These are phyloP conservation scores for Naganishia vaughanmartiniae DNA, from an alignment of 768 basidiomycete species.

Conservation along the genomic window DNA sequence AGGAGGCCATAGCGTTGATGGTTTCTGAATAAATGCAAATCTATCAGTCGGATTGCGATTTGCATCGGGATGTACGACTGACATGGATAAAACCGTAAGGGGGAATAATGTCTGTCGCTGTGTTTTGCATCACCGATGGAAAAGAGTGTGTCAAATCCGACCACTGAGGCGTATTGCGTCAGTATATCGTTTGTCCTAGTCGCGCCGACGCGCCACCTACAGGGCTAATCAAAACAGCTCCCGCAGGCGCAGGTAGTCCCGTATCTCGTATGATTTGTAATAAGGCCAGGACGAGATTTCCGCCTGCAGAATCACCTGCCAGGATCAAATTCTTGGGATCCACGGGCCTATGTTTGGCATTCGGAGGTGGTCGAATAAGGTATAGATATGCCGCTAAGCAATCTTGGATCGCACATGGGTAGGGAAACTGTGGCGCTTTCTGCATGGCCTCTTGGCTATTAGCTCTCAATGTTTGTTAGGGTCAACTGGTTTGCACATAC, in stretches of 20 bases:
- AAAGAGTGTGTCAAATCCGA: conserved; percentile 89
- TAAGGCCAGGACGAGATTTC: conserved; percentile 76
- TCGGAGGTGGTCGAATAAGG: conserved; percentile 80
- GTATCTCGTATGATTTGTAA: conserved; percentile 80
- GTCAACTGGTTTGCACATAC: conserved; percentile 51
- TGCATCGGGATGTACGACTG: conserved; percentile 13
- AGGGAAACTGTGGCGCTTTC: conserved; percentile 87
- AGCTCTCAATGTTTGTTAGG: background rate
- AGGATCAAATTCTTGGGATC: conserved; percentile 77
- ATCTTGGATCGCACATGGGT: conserved; percentile 83
- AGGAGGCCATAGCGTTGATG: conserved; percentile 53
- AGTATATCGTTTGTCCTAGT: background rate
- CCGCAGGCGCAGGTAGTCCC: conserved; percentile 77
- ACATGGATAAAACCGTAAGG: conserved; percentile 54
- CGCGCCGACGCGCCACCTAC: conserved; percentile 61
- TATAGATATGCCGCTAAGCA: conserved; percentile 84
- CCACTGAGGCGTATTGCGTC: conserved; percentile 37
- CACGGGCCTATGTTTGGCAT: conserved; percentile 72
- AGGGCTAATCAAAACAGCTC: conserved; percentile 83
- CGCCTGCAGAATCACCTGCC: conserved; percentile 90
- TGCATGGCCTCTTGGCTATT: background rate
- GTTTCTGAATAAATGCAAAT: conserved; percentile 40
- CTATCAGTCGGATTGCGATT: background rate
- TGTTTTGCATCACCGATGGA: conserved; percentile 80
- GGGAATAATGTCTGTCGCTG: conserved; percentile 62